phyloP scores from a whole-genome alignment of 768 basidiomycete species.

The Hypholoma sublateritium region DNA sequence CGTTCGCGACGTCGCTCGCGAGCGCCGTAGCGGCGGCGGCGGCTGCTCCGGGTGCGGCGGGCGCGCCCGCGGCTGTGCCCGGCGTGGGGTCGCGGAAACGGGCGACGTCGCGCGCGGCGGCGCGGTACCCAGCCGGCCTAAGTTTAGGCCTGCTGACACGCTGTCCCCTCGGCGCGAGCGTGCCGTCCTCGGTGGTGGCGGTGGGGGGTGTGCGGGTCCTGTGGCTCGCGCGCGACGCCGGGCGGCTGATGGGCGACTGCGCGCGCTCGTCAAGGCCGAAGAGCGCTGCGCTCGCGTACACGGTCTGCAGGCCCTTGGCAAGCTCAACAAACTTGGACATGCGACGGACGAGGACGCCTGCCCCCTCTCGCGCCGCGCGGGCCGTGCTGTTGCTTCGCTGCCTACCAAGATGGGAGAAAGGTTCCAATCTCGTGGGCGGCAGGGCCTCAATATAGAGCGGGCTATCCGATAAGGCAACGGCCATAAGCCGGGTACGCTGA shows the following conservation, averaged over 20 bases:
- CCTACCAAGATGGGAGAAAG: slow-evolving; percentile 18
- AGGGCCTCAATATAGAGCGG: slow-evolving; percentile 24
- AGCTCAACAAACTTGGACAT: slow-evolving; percentile 44
- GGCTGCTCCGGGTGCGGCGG: slow-evolving; percentile 15
- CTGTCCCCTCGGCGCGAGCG: neutral
- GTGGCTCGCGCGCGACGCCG: neutral
- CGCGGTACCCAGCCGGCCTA: slow-evolving; percentile 44
- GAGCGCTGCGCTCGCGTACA: slow-evolving; percentile 55
- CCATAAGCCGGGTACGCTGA: slow-evolving; percentile 33
- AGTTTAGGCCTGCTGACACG: slow-evolving; percentile 17
- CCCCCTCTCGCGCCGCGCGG: slow-evolving; percentile 19
- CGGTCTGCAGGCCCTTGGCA: slow-evolving; percentile 56
- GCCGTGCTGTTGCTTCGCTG: slow-evolving; percentile 22
- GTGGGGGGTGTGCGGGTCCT: neutral
- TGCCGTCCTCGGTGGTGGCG: slow-evolving; percentile 3
- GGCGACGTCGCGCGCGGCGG: slow-evolving; percentile 39
- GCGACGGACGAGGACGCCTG: slow-evolving; percentile 22
- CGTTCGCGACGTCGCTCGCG: neutral
- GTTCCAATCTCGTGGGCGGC: slow-evolving; percentile 11
- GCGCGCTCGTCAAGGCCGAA: slow-evolving; percentile 27
- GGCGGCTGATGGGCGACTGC: neutral
- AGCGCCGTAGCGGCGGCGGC: neutral
- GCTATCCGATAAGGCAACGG: slow-evolving; percentile 35
- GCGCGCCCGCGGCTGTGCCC: slow-evolving; percentile 1
- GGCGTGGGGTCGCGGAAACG: slow-evolving; percentile 32